These are phyloP conservation scores for Ganoderma leucocontextum DNA, from an alignment of 1,284 basidiomycete species.

Conservation along the genomic window DNA sequence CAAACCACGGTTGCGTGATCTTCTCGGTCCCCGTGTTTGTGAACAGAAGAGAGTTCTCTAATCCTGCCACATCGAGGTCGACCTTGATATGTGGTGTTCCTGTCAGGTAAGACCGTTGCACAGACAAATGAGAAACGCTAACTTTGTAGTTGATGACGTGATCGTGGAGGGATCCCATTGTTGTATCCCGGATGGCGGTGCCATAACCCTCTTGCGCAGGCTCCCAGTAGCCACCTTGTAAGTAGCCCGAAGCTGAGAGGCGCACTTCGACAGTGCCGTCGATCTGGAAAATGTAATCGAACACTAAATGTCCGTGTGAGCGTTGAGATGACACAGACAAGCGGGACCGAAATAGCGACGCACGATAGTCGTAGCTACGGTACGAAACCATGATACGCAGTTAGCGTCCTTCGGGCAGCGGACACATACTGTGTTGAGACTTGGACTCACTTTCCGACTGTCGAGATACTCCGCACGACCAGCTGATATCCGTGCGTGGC, in stretches of 20 bases:
- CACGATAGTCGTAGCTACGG: constrained; percentile 64
- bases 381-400: constrained; percentile 6
- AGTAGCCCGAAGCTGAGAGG: constrained; percentile 71
- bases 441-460: constrained; percentile 62
- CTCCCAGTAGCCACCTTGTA: constrained; percentile 70
- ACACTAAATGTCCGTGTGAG: constrained; percentile 46
- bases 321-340: background rate
- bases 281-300: constrained; percentile 72
- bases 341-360: constrained; percentile 34
- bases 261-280: constrained; percentile 74
- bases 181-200: constrained; percentile 60
- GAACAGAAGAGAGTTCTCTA: constrained; percentile 63
- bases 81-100: constrained; percentile 38
- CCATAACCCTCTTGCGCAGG: constrained; percentile 60
- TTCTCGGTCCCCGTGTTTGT: constrained; percentile 59
- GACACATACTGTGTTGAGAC: background rate
- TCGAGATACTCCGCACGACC: constrained; percentile 62
- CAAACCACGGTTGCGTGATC: constrained; percentile 61
- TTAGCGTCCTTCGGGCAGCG: background rate
- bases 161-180: constrained; percentile 75
- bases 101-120: background rate
- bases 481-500: constrained; percentile 68
- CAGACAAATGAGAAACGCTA: background rate
- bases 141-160: constrained; percentile 74
- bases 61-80: constrained; percentile 69